phyloP scores from a whole-genome alignment of 2,329 filamentous ascomycete genomes.

The Fusarium dlaminii region DNA sequence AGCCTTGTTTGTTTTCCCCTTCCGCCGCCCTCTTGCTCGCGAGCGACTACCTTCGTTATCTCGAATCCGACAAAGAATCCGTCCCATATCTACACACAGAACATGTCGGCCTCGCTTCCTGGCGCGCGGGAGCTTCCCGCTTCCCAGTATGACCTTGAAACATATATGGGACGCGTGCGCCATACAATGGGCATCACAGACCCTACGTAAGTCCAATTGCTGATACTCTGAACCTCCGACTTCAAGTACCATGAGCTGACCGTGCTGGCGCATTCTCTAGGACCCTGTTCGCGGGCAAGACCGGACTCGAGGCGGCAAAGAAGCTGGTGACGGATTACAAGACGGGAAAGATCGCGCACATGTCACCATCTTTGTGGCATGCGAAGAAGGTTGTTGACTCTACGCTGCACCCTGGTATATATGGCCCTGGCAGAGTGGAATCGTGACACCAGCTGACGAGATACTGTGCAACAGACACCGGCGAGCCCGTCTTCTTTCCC shows the following conservation, averaged over 20 bases:
- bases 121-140: constrained; percentile 83
- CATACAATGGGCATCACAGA: constrained; percentile 92
- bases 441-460: constrained; percentile 18
- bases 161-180: constrained; percentile 93
- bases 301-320: constrained; percentile 88
- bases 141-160: constrained; percentile 91
- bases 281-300: constrained; percentile 81
- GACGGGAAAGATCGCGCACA: constrained; percentile 77
- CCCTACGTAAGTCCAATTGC: constrained; percentile 77
- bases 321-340: constrained; percentile 85
- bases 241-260: constrained; percentile 7
- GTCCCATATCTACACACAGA: constrained; percentile 14
- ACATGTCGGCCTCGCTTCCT: constrained; percentile 73
- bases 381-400: constrained; percentile 98
- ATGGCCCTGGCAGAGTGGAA: background rate
- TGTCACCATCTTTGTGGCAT: constrained; percentile 92
- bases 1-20: background rate
- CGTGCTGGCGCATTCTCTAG: constrained; percentile 57
- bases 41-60: constrained; percentile 3
- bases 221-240: background rate
- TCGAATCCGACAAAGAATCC: constrained; percentile 14
- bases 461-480: constrained; percentile 75
- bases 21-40: constrained; percentile 8
- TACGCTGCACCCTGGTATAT: constrained; percentile 89
- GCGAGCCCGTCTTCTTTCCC: constrained; percentile 88